Evolutionary conservation across 1,284 basidiomycete genomes (phyloP).

Genomic region (Apiotrichum sp.): DNA sequence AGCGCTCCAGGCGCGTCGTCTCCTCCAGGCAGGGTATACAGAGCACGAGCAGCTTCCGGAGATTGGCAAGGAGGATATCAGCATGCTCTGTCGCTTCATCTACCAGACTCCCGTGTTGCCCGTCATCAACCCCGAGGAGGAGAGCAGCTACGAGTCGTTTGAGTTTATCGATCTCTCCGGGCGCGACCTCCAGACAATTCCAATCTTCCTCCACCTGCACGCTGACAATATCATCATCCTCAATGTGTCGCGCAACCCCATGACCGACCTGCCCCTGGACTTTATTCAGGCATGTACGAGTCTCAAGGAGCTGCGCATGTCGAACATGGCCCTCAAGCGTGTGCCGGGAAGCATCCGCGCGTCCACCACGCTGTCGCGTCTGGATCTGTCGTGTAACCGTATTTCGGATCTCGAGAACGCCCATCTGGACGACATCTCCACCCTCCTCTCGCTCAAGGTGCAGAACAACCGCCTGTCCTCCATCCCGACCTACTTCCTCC

Average conservation of each 20-base stretch:
- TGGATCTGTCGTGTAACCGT: slow-evolving; percentile 90
- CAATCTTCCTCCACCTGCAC: slow-evolving; percentile 79
- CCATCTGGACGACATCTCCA: slow-evolving; percentile 68
- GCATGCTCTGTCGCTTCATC: slow-evolving; percentile 83
- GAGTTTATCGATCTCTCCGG: slow-evolving; percentile 80
- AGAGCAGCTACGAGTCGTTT: slow-evolving; percentile 66
- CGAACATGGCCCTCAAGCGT: slow-evolving; percentile 92
- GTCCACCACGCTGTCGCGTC: slow-evolving; percentile 66
- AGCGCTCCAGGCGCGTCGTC: slow-evolving; percentile 71
- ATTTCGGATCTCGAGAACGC: slow-evolving; percentile 86
- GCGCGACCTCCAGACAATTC: slow-evolving; percentile 79
- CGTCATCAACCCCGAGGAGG: slow-evolving; percentile 60
- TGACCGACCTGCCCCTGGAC: slow-evolving; percentile 92
- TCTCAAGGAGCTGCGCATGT: slow-evolving; percentile 78
- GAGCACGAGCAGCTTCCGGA: slow-evolving; percentile 72
- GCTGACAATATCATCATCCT: slow-evolving; percentile 81
- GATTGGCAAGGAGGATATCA: slow-evolving; percentile 73
- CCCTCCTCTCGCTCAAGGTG: slow-evolving; percentile 66
- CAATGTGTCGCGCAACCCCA: slow-evolving; percentile 88
- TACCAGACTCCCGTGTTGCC: slow-evolving; percentile 52
- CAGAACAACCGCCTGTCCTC: slow-evolving; percentile 91
- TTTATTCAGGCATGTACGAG: slow-evolving; percentile 86
- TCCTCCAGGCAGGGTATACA: slow-evolving; percentile 89
- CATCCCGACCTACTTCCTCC: slow-evolving; percentile 77
- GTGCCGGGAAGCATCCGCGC: slow-evolving; percentile 80